Base-by-base conservation (phyloP, 2,329 filamentous ascomycete genomes). In the Xylaria sp. region DNA sequence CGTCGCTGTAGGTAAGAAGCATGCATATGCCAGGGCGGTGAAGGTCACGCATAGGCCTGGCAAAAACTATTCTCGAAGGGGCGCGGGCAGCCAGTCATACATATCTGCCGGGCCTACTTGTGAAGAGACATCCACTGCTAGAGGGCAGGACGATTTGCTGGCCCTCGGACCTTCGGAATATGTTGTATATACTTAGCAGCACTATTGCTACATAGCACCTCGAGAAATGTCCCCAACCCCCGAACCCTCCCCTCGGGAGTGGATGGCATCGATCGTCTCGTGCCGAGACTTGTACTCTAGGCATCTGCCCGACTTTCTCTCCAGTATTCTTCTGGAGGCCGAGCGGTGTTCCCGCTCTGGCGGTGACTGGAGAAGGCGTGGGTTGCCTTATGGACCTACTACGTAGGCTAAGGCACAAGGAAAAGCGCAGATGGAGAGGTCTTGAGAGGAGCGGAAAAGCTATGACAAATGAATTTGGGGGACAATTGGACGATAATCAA, bases 391-490 rank as follows among this genome's bases (percentile, higher is more conserved):
- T 55, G 56, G 55, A 34, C 48, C 51, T 52, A 23, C 15, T 46
- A 18, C 41, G 18, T 46, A 37, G 15, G 18, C 52, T 65, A 50
- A 50, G 63, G 50, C 44, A 39, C 25, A 56, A 20, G 34, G 23
- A n/a, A 39, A 39, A 57, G 23, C 5, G 18, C 18, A 44, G 23
- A 50, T 23, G 37, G 48, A 7, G 37, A 44, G 20, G 48, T 54
- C 20, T 37, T 58, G 18, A 31, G 13, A 34, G 44, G 15, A 46
- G 41, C 41, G 15, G 41, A 5, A 62, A 44, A 31, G 51, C 52
- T 54, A 69, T 71, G 69, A 71, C 67, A 71, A 71, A 71, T 71
- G 55, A 6, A 37, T 61, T 61, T 18, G 48, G 69, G 65, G 67
- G 61, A 37, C 41, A 46, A 39, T 34, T 25, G 56, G 15, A 20